Conservation (phyloP, 164 flowering plant species). For the Macadamia tetraphylla region DNA sequence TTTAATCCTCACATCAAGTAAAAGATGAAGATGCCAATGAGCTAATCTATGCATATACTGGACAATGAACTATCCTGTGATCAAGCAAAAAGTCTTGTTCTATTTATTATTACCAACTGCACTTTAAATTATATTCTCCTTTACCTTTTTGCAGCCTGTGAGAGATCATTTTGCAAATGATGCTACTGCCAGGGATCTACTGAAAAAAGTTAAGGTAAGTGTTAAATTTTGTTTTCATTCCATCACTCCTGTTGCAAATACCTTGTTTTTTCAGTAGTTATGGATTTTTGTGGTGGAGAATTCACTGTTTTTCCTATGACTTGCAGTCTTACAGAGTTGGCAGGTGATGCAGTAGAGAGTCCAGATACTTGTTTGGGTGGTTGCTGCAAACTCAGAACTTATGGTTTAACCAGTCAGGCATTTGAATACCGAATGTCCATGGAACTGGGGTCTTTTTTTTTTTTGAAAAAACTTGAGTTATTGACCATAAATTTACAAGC, state of each 20-base stretch:
- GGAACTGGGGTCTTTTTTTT: too few relatives aligned
- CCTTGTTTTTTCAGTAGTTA: not conserved
- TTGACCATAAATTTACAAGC: too few relatives aligned
- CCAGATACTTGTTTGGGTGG: too few relatives aligned
- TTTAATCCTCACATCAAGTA: too few relatives aligned
- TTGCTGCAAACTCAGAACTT: too few relatives aligned
- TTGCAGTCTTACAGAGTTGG: conserved; percentile 52
- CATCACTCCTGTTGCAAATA: not conserved
- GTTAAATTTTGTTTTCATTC: not conserved
- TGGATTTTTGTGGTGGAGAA: not conserved
- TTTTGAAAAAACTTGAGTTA: too few relatives aligned
- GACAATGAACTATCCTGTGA: not conserved
- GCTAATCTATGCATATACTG: too few relatives aligned
- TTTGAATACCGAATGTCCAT: too few relatives aligned
- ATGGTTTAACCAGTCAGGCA: too few relatives aligned
- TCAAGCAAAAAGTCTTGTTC: not conserved
- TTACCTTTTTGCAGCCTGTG: conserved; percentile 51
- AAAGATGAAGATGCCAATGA: too few relatives aligned
- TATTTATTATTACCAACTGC: not conserved
- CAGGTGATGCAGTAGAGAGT: conserved; percentile 23
- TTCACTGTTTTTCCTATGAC: not conserved
- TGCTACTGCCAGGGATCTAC: conserved; percentile 46
- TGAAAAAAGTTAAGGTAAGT: conserved; percentile 66
- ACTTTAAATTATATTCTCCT: not conserved
- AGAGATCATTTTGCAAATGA: conserved; percentile 59